Conservation (phyloP, 495 filamentous ascomycete species). For the Annulohypoxylon moriforme region DNA sequence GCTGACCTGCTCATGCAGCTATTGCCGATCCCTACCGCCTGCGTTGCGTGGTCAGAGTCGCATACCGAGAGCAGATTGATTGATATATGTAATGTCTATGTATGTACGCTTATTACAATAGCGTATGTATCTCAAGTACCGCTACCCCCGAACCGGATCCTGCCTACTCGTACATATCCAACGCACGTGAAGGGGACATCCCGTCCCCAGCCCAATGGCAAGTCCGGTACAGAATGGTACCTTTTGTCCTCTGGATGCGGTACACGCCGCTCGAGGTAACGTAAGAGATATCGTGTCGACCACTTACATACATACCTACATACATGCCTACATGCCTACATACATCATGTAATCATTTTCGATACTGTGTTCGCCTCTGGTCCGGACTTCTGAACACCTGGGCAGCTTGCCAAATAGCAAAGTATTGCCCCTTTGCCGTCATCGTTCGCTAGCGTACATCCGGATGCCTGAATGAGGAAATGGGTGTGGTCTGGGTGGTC, state of each 20-base stretch:
- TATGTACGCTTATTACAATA: conserved; percentile 3
- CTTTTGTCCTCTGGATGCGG: conserved; percentile 4
- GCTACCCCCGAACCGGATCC: conserved; percentile 20
- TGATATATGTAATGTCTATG: conserved; percentile 11
- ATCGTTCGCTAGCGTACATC: conserved; percentile 20
- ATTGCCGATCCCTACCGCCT: conserved; percentile 46
- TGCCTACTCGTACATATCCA: conserved; percentile 19
- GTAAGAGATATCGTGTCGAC: conserved; percentile 25
- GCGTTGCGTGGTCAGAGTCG: conserved; percentile 41
- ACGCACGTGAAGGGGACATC: conserved; percentile 39
- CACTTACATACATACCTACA: conserved; percentile 5
- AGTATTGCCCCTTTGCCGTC: conserved; percentile 13
- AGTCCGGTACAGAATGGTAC: conserved; percentile 3
- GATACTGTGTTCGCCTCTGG: conserved; percentile 31
- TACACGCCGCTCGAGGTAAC: conserved; percentile 24
- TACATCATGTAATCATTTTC: conserved; percentile 2
- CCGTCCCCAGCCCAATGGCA: conserved; percentile 24
- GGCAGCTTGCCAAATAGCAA: conserved; percentile 8
- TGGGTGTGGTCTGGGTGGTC: conserved; percentile 3
- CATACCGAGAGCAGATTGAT: conserved; percentile 29
- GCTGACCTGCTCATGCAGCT: conserved; percentile 45
- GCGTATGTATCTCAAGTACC: conserved; percentile 20
- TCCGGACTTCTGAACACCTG: conserved; percentile 23
- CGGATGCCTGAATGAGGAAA: conserved; percentile 32
- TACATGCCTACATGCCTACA: neutral